Base-by-base conservation (phyloP, 2,329 filamentous ascomycete genomes). In the Diplodia corticola region DNA sequence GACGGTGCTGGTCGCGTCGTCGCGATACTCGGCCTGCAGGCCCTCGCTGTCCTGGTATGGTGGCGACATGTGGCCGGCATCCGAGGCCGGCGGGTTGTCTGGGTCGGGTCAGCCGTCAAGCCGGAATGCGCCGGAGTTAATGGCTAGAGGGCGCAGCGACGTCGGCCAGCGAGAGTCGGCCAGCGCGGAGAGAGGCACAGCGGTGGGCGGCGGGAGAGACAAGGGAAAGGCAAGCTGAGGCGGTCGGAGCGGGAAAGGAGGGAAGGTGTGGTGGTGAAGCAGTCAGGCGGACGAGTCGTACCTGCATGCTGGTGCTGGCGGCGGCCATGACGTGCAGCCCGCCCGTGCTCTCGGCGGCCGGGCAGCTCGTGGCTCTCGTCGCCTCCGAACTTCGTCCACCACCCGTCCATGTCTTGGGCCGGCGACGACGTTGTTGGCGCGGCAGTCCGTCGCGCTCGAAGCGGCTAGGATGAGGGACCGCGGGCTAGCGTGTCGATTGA, bases 1-100 rank as follows among this genome's bases (percentile, higher is more conserved):
- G 13, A 70, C 55, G 54, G 64, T 73, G 28, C 70, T 71, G 54
- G 64, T 61, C 4, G 74, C 73, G 51, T 77, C 73, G 69, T 76
- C 75, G 68, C 69, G 73, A 57, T 78, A 78, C 53, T 69, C 66
- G 46, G 71, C 30, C 5, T n/a, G 64, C 10, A 7, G 40, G n/a
- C 15, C n/a, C 24, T 37, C 61, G 7, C 37, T 33, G 35, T 54
- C 63, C n/a, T 28, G 35, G 22, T 17, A 5, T n/a, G 33, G 49
- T 2, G n/a, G 63, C 30, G 63, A 24, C 63, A 64, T 64, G 15
- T 20, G 49, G 9, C 6, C 13, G 35, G 24, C 9, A 46, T 9
- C 33, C 35, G 30, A 26, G 4, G 37, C 20, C 33, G n/a, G 20
- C n/a, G 15, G 33, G 24, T 22, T 33, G n/a, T 59, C 54, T 59